Percentiles rank a stretch among this genome's conserved stretches.
phyloP scores from a whole-genome alignment of 202 grass and related monocot species.

The Digitaria exilis region DNA sequence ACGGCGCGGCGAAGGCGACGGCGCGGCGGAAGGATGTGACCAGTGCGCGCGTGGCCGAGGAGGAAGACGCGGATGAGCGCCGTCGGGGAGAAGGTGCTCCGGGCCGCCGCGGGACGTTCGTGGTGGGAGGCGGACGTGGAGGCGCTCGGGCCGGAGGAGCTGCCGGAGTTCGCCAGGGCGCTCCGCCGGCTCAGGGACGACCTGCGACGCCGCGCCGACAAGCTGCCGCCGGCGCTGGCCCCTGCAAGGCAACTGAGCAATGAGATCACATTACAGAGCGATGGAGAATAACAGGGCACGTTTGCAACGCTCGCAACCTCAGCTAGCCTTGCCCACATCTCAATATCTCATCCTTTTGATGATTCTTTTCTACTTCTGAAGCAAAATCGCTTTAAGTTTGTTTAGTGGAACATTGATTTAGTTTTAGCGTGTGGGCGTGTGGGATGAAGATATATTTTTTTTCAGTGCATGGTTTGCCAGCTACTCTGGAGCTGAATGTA shows the following conservation, averaged over 20 bases:
- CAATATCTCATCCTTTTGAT: background rate
- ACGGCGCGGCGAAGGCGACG: background rate
- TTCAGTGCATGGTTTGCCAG: background rate
- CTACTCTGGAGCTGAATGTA: background rate
- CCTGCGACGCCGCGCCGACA: conserved; percentile 4
- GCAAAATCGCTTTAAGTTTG: background rate
- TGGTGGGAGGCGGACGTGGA: conserved; percentile 42
- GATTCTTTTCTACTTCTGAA: background rate
- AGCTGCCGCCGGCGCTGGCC: background rate
- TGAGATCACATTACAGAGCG: background rate
- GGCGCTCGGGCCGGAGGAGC: conserved; percentile 28
- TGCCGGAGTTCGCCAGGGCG: conserved; percentile 32
- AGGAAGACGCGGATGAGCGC: conserved; percentile 5
- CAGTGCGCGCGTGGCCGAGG: background rate
- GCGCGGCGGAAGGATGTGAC: background rate
- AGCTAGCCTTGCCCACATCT: background rate
- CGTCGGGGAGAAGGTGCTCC: conserved; percentile 9
- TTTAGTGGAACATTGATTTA: no score
- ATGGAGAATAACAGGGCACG: background rate
- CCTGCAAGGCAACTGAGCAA: background rate
- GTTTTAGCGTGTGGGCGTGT: no score
- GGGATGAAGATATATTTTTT: background rate
- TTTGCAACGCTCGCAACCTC: no score
- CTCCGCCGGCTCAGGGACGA: conserved; percentile 14
- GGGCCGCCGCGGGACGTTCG: background rate